A percentile compares a stretch with the other conserved stretches of the same genome.
Evolutionary conservation across 257 asterid species (phyloP).

Genomic region (Penstemon newberryi): DNA sequence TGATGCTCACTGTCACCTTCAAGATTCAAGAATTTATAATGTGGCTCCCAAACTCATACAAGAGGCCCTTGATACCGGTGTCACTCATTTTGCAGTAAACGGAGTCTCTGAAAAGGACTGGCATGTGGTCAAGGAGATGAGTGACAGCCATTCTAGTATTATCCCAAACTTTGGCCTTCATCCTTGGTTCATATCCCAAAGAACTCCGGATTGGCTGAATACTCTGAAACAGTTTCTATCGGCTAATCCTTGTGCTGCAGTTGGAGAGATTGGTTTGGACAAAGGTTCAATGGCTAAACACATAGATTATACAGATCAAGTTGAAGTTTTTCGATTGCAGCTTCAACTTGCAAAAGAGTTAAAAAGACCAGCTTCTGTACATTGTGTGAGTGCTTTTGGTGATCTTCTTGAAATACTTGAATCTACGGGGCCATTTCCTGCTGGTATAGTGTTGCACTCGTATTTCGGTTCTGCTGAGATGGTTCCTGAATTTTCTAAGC

Average conservation of each 20-base stretch:
- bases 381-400: slow-evolving; percentile 91
- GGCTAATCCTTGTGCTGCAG: slow-evolving; percentile 76
- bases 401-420: slow-evolving; percentile 79
- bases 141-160: slow-evolving; percentile 56
- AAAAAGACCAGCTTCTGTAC: slow-evolving; percentile 80
- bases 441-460: slow-evolving; percentile 79
- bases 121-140: slow-evolving; percentile 86
- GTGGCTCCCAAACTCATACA: slow-evolving; percentile 58
- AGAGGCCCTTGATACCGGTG: slow-evolving; percentile 67
- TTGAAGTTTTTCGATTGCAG: slow-evolving; percentile 71
- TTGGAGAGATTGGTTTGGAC: slow-evolving; percentile 96
- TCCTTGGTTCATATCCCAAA: slow-evolving; percentile 74
- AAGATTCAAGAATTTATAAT: slow-evolving; percentile 66
- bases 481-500: slow-evolving; percentile 77
- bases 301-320: slow-evolving; percentile 73
- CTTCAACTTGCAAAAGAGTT: slow-evolving; percentile 82
- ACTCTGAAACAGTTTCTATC: slow-evolving; percentile 60
- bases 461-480: slow-evolving; percentile 93
- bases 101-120: slow-evolving; percentile 90
- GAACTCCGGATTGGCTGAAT: slow-evolving; percentile 71
- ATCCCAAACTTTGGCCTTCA: slow-evolving; percentile 88
- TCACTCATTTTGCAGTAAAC: slow-evolving; percentile 77
- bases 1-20: slow-evolving; percentile 95
- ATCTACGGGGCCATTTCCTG: slow-evolving; percentile 81
- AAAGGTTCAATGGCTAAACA: slow-evolving; percentile 72